Base-by-base conservation (phyloP, 2,329 filamentous ascomycete genomes). In the Cordyceps javanica region DNA sequence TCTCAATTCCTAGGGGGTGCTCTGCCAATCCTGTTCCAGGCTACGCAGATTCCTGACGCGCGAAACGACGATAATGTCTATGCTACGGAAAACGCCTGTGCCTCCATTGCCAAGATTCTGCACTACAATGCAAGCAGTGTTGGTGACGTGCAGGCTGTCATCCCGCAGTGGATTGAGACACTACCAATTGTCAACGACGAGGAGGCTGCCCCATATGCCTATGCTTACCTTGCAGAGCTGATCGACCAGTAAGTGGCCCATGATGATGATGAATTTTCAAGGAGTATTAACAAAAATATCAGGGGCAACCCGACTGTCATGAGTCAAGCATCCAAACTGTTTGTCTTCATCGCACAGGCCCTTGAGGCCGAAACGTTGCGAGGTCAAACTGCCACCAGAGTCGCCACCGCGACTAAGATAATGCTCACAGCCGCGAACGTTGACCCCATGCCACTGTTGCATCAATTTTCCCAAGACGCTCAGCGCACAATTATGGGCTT, bases 1-100 rank as follows among this genome's bases (percentile, higher is more conserved):
- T 85, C 90, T 39, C 87, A 91, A 57, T 99, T 97, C 72, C 82
- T 94, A 5, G 88, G 88, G 19, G 87, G 86, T 28, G 87, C 89
- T 48, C 77, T 97, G 54, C 89, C 89, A 11, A 86, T 85, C 62
- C 80, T 99, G 32, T 96, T 99, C 77, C 86, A 91, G 69, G 89
- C 90, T 48, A 91, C 87, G 6, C 87, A 89, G 67, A 81, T 93
- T 57, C 84, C 88, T 2, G 88, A 96, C 62, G 87, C 93, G 5
- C 85, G 94, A 62, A 87, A 84, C 49, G 94, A 97, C 62, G 94
- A 97, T 65, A 92, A 97, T 66, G 88, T 96, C 2, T 99, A 96
- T 69, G 94, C 94, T 2, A 97, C 94, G 1, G 94, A 99, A 75
- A 99, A 99, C 69, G 93, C 93, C 7, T 97, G 91, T 65, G 93